These are phyloP conservation scores for Infundibulicybe gibba DNA, from an alignment of 768 basidiomycete genomes.

Conservation along the genomic window DNA sequence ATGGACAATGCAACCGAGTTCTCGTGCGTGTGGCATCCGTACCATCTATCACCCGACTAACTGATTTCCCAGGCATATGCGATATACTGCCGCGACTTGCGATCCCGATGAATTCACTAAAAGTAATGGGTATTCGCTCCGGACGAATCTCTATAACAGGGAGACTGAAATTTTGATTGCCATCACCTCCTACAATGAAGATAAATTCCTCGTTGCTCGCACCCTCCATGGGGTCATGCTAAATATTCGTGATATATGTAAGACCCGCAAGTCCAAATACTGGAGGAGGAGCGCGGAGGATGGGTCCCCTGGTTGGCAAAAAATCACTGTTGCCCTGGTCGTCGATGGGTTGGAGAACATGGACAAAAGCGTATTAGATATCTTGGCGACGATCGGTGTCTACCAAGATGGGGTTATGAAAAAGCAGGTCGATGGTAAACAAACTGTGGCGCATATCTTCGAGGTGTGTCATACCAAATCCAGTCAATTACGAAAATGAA, in stretches of 20 bases:
- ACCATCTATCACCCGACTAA: not conserved
- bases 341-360: conserved; percentile 91
- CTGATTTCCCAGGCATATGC: conserved; percentile 63
- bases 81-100: conserved; percentile 87
- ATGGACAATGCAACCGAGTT: conserved; percentile 82
- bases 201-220: conserved; percentile 83
- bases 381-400: conserved; percentile 85
- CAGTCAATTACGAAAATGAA: not conserved
- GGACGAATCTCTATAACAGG: conserved; percentile 83
- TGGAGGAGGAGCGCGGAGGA: conserved; percentile 83
- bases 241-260: conserved; percentile 97
- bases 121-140: conserved; percentile 79
- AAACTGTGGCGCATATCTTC: conserved; percentile 92
- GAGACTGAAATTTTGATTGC: conserved; percentile 93
- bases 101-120: conserved; percentile 88
- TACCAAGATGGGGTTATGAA: conserved; percentile 97
- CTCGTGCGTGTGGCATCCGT: conserved; percentile 51
- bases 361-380: conserved; percentile 91
- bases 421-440: conserved; percentile 84
- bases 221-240: conserved; percentile 96
- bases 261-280: conserved; percentile 90
- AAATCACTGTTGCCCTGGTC: conserved; percentile 85
- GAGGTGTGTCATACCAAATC: conserved; percentile 50
- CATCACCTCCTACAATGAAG: conserved; percentile 91
- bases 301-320: conserved; percentile 86